Conservation (phyloP, 177 flowering plant species). For the Vitis hybrid region DNA sequence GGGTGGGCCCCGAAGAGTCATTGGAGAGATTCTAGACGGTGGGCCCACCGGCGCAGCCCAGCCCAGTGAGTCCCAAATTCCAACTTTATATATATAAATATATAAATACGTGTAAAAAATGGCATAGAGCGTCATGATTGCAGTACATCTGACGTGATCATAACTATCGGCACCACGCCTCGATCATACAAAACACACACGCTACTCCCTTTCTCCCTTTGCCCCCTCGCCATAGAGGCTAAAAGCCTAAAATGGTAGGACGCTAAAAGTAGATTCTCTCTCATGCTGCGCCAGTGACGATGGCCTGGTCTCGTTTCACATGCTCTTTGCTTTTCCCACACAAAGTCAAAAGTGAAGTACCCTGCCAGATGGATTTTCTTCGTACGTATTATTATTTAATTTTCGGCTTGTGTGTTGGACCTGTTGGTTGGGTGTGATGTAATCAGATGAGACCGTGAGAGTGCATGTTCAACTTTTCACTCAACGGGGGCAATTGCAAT, state of each 20-base stretch:
- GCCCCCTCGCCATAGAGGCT: not conserved
- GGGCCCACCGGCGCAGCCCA: not conserved
- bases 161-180: constrained; percentile 39
- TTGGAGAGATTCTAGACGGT: constrained; percentile 7
- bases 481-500: no score
- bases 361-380: no score
- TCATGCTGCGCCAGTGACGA: not conserved
- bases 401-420: no score
- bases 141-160: constrained; percentile 28
- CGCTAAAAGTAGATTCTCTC: constrained; percentile 7
- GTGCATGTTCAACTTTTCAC: no score
- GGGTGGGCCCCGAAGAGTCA: constrained; percentile 1
- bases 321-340: no score
- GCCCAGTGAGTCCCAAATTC: not conserved
- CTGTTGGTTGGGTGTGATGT: no score
- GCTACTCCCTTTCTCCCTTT: not conserved
- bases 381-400: no score
- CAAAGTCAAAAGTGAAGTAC: no score
- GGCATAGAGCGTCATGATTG: constrained; percentile 18
- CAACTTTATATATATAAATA: not conserved
- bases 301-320: no score
- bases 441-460: no score
- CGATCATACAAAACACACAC: constrained; percentile 24
- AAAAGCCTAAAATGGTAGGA: not conserved
- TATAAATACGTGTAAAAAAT: not conserved